A percentile compares a stretch with the other conserved stretches of the same genome.
Conservation (phyloP, 176 grass and related monocot genomes). For the Triticum monococcum region DNA sequence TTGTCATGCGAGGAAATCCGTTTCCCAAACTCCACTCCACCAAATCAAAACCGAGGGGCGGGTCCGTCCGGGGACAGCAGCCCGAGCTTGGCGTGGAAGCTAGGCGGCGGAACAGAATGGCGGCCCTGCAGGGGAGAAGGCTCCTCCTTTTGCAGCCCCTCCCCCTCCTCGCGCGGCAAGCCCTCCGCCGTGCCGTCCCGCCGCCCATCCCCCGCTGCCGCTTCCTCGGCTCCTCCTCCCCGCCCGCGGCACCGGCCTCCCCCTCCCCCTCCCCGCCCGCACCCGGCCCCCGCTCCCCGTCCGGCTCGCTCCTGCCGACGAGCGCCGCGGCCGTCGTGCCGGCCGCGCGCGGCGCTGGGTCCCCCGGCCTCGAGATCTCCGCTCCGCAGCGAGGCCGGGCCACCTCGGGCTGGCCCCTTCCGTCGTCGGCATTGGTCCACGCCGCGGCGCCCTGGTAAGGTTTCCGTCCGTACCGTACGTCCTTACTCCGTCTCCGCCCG, state of each 20-base stretch:
- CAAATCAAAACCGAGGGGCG: too few species aligned
- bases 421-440: not conserved
- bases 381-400: not conserved
- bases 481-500: not conserved
- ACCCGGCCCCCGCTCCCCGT: not conserved
- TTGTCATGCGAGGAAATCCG: too few species aligned
- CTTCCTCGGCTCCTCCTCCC: constrained; percentile 1
- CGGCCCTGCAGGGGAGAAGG: constrained; percentile 11
- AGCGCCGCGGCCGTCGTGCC: not conserved
- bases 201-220: not conserved
- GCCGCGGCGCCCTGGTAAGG: constrained; percentile 24
- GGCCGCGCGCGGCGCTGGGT: not conserved
- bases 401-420: not conserved
- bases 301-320: constrained; percentile 13
- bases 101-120: not conserved
- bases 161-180: constrained; percentile 25
- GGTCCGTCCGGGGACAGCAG: too few species aligned
- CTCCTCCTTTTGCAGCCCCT: not conserved
- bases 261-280: not conserved
- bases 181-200: not conserved
- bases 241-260: not conserved
- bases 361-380: not conserved
- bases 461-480: not conserved
- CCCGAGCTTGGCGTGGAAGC: too few species aligned
- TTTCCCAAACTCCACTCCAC: too few species aligned